Base-by-base conservation (phyloP, 164 flowering plant genomes). In the Saururus chinensis region DNA sequence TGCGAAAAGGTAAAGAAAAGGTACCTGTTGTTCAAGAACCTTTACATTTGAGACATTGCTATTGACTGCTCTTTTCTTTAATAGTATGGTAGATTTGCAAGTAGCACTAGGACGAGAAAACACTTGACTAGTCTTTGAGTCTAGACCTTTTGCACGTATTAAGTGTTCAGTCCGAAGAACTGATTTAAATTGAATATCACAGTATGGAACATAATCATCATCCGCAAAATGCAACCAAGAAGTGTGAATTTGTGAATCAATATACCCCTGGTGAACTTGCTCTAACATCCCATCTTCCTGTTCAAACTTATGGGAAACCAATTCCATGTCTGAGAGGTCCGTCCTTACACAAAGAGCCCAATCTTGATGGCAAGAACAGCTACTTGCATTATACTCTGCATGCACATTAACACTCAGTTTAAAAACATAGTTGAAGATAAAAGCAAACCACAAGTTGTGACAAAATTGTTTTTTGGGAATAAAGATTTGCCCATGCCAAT, bases 271-370 rank as follows among this genome's bases (percentile, higher is more conserved):
- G 17, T 45, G 74, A 70, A 81, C 80, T 69, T 79, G 86, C 53
- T 68, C 70, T 22, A 75, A 49, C 61, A 82, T 62, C 60, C 67
- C 74, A 35, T 63, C 74, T 60, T 89, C 90, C 76, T 70, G 76
- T 82, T 95, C 98, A 84, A 89, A 91, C 61, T 69, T 78, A 74
- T 69, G 83, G 22, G 96, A 89, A 24, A 79, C 87, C 69, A 80
- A 73, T 78, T 95, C 98, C 90, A 95, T 73, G 64, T 83, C 84
- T n/a, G 55, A 48, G 17, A 95, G 69, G 73, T 83, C 82, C 56
- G 80, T 85, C 75, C 98, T 83, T 60, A 83, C 51, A 66, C 42
- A 82, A 23, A 95, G 77, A n/a, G 75, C 68, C 42, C 51, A 62
- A 69, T 60, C 71, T 41, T 69, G 67, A 30, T 90, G 86, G 76